These are phyloP conservation scores for Curvularia lunata DNA, from an alignment of 2,329 filamentous ascomycete species.

Conservation along the genomic window DNA sequence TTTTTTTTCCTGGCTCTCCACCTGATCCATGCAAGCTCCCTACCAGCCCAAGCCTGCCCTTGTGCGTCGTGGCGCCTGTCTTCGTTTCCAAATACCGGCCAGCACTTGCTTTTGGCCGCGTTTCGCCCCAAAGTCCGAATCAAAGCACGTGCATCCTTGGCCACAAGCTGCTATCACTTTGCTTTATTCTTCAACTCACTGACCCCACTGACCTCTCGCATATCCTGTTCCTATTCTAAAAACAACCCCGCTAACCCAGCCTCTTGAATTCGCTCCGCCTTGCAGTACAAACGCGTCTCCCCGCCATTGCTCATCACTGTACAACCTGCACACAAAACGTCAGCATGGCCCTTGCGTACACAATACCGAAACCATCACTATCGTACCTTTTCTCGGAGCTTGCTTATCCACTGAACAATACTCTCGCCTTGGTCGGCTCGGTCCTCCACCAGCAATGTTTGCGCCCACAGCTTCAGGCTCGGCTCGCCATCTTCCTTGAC, in stretches of 20 bases:
- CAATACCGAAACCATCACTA: slow-evolving; percentile 20
- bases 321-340: slow-evolving; percentile 40
- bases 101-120: neutral
- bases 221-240: neutral
- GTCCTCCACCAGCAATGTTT: slow-evolving; percentile 94
- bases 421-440: slow-evolving; percentile 92
- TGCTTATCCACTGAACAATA: slow-evolving; percentile 90
- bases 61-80: neutral
- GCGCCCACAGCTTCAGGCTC: slow-evolving; percentile 92
- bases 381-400: slow-evolving; percentile 90
- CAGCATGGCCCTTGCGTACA: slow-evolving; percentile 20
- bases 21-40: neutral
- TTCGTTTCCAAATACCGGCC: neutral
- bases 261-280: slow-evolving; percentile 4
- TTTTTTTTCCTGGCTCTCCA: neutral
- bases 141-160: slow-evolving; percentile 1
- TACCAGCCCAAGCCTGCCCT: neutral
- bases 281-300: slow-evolving; percentile 9
- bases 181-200: slow-evolving; percentile 4
- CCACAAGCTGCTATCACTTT: slow-evolving; percentile 13
- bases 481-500: slow-evolving; percentile 96
- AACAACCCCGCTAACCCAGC: slow-evolving; percentile 4
- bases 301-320: slow-evolving; percentile 34
- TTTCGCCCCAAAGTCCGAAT: neutral
- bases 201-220: neutral